Evolutionary conservation across 164 flowering plant species (phyloP).

Genomic region (Umbellularia californica): DNA sequence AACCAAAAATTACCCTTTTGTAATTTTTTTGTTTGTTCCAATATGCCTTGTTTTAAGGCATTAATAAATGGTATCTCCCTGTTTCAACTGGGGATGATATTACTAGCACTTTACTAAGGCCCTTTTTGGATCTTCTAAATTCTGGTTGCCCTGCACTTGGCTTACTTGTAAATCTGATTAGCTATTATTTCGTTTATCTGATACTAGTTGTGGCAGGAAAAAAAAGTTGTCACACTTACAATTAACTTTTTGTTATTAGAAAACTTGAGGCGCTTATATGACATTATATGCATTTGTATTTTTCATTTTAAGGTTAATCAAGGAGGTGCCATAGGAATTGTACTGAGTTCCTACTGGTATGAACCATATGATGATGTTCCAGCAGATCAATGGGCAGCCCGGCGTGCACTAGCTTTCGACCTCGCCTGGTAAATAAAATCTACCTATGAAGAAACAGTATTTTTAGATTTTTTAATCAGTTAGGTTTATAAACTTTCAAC

Average conservation of each 20-base stretch:
- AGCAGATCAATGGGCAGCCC: constrained; percentile 7
- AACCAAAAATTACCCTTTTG: too few species aligned
- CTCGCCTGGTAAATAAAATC: constrained; percentile 7
- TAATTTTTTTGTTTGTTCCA: too few species aligned
- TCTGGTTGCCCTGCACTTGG: too few species aligned
- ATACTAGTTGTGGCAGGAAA: too few species aligned
- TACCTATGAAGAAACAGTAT: neutral
- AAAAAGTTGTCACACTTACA: too few species aligned
- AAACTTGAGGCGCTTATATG: neutral
- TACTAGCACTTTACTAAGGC: neutral
- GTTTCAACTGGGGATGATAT: too few species aligned
- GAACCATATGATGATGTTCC: constrained; percentile 14
- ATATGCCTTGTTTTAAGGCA: too few species aligned
- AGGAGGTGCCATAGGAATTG: constrained; percentile 16
- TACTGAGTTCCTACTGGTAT: constrained; percentile 6
- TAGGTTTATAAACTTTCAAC: neutral
- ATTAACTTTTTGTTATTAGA: neutral
- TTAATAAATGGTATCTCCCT: too few species aligned
- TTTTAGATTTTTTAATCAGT: neutral
- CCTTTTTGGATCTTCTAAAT: too few species aligned
- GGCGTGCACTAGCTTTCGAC: constrained; percentile 4
- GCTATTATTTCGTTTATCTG: too few species aligned
- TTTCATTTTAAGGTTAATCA: constrained; percentile 9
- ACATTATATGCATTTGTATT: neutral
- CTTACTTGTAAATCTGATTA: too few species aligned